A percentile compares a stretch with the other conserved stretches of the same genome.
Conservation (phyloP, 352 stramenopile species). For the Globisporangium solare region DNA sequence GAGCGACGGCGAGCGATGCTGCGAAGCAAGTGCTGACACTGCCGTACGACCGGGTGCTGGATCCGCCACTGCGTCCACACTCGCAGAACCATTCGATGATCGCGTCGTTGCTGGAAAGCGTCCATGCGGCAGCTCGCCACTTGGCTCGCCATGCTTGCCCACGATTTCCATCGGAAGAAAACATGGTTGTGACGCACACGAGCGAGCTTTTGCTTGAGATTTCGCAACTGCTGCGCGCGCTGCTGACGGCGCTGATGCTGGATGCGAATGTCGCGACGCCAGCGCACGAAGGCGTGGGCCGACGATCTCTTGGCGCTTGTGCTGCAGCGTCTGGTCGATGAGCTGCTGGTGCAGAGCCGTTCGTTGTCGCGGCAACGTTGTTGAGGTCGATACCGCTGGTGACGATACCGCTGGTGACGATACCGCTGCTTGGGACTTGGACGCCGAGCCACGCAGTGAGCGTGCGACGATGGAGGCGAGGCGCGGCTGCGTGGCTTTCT, state of each 20-base stretch:
- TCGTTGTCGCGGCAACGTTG: constrained; percentile 14
- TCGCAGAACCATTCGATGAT: constrained; percentile 13
- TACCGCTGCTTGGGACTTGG: not conserved
- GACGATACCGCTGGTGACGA: not conserved
- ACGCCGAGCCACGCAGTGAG: not conserved
- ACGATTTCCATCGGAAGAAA: constrained; percentile 34
- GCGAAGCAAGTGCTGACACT: constrained; percentile 3
- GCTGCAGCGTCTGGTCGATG: constrained; percentile 45
- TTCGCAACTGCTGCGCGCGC: constrained; percentile 25
- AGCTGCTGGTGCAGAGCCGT: constrained; percentile 51
- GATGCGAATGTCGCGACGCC: constrained; percentile 49
- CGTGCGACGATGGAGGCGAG: constrained; percentile 1
- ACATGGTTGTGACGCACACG: constrained; percentile 25
- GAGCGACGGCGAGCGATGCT: not conserved
- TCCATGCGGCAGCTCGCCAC: constrained; percentile 36
- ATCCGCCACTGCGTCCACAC: constrained; percentile 26
- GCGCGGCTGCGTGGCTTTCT: not conserved
- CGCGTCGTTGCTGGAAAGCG: constrained; percentile 34
- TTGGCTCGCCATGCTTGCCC: constrained; percentile 22
- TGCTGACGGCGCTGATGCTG: constrained; percentile 34
- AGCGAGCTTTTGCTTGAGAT: constrained; percentile 16
- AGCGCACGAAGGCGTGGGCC: constrained; percentile 41
- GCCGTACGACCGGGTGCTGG: not conserved
- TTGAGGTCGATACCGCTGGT: not conserved
- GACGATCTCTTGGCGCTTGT: constrained; percentile 35